Conservation (phyloP, 495 filamentous ascomycete genomes). For the Penicillium pulvis region DNA sequence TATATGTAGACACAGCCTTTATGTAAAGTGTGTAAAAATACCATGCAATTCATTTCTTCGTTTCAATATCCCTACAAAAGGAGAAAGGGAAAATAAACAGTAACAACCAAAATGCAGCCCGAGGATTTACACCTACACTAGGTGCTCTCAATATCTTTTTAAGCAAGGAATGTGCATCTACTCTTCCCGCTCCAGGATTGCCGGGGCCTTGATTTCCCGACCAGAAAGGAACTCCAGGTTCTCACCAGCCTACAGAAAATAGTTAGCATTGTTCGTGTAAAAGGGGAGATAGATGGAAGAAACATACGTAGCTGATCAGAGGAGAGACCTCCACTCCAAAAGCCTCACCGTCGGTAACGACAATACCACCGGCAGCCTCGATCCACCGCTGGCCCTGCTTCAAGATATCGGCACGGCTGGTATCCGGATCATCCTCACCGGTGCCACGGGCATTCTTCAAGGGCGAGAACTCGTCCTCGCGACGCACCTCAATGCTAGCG, state of each 20-base stretch:
- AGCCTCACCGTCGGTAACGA: conserved; percentile 68
- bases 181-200: conserved; percentile 74
- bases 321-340: conserved; percentile 89
- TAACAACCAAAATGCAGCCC: background rate
- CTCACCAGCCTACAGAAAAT: conserved; percentile 72
- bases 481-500: conserved; percentile 91
- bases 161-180: conserved; percentile 21
- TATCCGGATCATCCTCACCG: conserved; percentile 91
- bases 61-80: conserved; percentile 13
- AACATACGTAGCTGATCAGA: conserved; percentile 91
- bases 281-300: conserved; percentile 9
- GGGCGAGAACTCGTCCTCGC: conserved; percentile 98
- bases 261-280: conserved; percentile 30
- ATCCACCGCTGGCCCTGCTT: conserved; percentile 84
- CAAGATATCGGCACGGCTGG: conserved; percentile 86
- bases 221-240: conserved; percentile 77
- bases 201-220: conserved; percentile 73
- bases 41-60: conserved; percentile 30
- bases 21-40: background rate
- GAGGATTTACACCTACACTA: conserved; percentile 2
- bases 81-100: background rate
- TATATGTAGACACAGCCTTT: no score
- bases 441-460: conserved; percentile 94
- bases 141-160: conserved; percentile 5
- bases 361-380: conserved; percentile 71